Percentiles rank a stretch among this genome's conserved stretches.
These are phyloP conservation scores for Fragilaria crotonensis DNA, from an alignment of 108 stramenopile genomes.

Conservation along the genomic window DNA sequence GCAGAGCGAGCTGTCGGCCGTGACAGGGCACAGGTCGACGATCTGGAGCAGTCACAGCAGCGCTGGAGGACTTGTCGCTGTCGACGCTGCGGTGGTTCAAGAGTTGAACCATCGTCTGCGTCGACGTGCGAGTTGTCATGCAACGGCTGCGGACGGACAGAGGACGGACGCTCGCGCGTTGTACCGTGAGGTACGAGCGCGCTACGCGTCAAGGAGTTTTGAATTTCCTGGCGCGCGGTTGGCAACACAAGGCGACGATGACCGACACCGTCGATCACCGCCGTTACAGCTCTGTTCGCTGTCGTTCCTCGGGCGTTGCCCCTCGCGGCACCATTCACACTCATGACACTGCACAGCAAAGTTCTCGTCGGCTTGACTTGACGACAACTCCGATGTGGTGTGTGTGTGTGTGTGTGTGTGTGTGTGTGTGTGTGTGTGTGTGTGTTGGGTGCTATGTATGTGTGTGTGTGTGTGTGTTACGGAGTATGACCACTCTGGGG, in stretches of 20 bases:
- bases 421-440: no score
- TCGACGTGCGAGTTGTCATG: background rate
- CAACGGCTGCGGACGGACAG: background rate
- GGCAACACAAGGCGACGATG: background rate
- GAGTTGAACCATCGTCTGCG: background rate
- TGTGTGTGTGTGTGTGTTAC: no score
- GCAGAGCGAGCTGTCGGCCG: background rate
- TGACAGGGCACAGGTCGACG: background rate
- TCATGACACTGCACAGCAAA: background rate
- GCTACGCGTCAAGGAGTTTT: background rate
- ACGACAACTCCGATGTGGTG: background rate
- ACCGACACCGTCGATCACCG: background rate
- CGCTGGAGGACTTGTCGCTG: background rate
- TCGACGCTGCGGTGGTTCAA: background rate
- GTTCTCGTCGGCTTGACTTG: background rate
- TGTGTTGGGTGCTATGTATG: no score
- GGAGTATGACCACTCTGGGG: no score
- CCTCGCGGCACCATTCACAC: background rate
- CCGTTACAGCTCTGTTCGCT: background rate
- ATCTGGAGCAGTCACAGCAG: conserved; percentile 1
- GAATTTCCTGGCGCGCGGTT: background rate
- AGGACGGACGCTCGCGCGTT: background rate
- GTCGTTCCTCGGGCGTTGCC: background rate
- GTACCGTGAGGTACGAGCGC: background rate
- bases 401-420: background rate